Base-by-base conservation (phyloP, 1,284 basidiomycete species). In the Cryptococcus sp. region DNA sequence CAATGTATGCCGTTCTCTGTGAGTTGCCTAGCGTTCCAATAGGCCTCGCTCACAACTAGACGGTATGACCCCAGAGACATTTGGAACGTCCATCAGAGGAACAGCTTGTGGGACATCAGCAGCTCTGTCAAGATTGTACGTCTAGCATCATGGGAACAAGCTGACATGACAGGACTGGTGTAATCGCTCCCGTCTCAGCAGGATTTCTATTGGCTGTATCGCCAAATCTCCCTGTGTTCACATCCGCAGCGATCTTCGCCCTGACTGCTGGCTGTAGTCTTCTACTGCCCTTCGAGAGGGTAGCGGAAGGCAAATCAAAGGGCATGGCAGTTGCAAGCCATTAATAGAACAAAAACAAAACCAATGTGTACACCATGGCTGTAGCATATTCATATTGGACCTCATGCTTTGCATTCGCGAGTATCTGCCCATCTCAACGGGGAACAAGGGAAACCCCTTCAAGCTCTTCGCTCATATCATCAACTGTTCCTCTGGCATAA, bases 41-140 rank as follows among this genome's bases (percentile, higher is more conserved):
- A 21, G 39, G 11, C 10, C 13, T 24, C 23, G 50, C 45, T 54
- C 37, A 45, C 31, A 22, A 18, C 41, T 51, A 76, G 74, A 75
- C 48, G 84, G 83, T 4, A 91, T 90, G 88, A 92, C 90, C 0
- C 90, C 89, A 1, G 88, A 91, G 73, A 89, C 91, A 13, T 93
- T 92, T 67, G 84, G 81, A 2, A 91, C 89, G 1, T 57, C 62
- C 81, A 88, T 91, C 5, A 82, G 91, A 55, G 92, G 92, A 22
- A 93, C 91, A 7, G 91, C 91, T 0, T 89, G 88, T 63, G 91
- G 92, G 0, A 88, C 90, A 48, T 91, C 91, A 0, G 91, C 90
- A 2, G 91, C 91, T 3, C 74, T 94, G 1, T 91, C 88, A 19
- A 80, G 91, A 70, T 83, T 94, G 85, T 91, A 66, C 59, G 85